Conservation (phyloP, 1,284 basidiomycete genomes). For the Taiwanofungus camphoratus region DNA sequence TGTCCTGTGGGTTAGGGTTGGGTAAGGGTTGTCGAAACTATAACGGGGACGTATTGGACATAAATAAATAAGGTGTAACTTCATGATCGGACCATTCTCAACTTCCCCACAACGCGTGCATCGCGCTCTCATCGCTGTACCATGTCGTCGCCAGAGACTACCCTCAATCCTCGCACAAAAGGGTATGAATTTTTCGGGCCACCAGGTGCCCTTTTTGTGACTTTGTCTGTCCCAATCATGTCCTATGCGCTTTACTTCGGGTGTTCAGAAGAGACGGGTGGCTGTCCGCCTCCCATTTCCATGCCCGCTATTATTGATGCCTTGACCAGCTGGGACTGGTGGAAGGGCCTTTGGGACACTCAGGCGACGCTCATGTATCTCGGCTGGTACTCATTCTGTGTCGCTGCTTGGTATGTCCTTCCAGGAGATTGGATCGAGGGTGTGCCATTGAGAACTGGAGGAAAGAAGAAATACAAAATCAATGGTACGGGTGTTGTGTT, state of each 20-base stretch:
- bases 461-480: conserved; percentile 84
- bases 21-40: no score
- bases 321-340: conserved; percentile 52
- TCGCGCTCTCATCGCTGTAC: neutral
- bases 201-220: conserved; percentile 71
- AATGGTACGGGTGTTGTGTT: conserved; percentile 60
- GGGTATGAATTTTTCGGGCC: conserved; percentile 87
- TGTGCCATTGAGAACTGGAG: conserved; percentile 72
- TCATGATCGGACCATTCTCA: neutral
- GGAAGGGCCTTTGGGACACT: conserved; percentile 75
- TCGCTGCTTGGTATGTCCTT: conserved; percentile 78
- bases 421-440: conserved; percentile 89
- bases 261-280: conserved; percentile 76
- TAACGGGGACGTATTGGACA: no score
- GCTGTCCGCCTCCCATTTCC: conserved; percentile 60
- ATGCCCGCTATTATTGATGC: conserved; percentile 41
- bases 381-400: conserved; percentile 87
- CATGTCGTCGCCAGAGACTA: conserved; percentile 19
- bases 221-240: conserved; percentile 66
- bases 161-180: conserved; percentile 62
- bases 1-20: no score
- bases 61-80: conserved; percentile 1
- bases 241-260: conserved; percentile 81
- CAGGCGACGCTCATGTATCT: conserved; percentile 75
- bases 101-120: conserved; percentile 1